phyloP scores from a whole-genome alignment of 495 filamentous ascomycete genomes.

The Aspergillus ellipticus region DNA sequence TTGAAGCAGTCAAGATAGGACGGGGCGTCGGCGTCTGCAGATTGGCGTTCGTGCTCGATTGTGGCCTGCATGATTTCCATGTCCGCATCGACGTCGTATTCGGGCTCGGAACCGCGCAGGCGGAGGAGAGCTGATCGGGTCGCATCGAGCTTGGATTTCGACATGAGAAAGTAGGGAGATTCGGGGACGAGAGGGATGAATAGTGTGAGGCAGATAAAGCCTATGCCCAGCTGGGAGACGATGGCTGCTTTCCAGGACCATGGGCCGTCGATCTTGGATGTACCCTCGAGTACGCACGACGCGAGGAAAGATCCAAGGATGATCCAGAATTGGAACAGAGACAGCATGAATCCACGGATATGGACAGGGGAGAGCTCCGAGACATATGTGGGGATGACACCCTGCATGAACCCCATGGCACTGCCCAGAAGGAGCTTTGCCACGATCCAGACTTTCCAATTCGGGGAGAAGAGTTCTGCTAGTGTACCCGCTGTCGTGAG shows the following conservation, averaged over 20 bases:
- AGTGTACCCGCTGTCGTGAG: background rate
- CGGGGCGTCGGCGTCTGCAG: too few species aligned
- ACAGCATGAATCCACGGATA: background rate
- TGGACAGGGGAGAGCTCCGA: background rate
- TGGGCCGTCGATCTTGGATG: background rate
- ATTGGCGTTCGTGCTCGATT: background rate
- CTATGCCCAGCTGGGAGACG: background rate
- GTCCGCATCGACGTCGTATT: background rate
- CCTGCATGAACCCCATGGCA: background rate
- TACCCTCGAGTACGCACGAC: background rate
- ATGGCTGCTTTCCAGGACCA: background rate
- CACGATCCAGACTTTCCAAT: background rate
- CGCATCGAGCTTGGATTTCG: background rate
- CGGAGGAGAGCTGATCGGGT: background rate
- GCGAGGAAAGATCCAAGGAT: background rate
- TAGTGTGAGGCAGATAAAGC: background rate
- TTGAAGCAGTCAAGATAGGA: background rate
- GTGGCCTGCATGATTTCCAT: background rate
- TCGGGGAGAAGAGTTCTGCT: background rate
- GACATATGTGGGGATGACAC: background rate
- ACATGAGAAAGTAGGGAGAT: background rate
- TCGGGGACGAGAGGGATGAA: background rate
- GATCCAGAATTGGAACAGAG: background rate
- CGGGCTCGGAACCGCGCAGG: background rate
- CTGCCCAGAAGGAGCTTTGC: background rate